Evolutionary conservation across 768 basidiomycete genomes (phyloP).

Genomic region (Myochromella boudieri): DNA sequence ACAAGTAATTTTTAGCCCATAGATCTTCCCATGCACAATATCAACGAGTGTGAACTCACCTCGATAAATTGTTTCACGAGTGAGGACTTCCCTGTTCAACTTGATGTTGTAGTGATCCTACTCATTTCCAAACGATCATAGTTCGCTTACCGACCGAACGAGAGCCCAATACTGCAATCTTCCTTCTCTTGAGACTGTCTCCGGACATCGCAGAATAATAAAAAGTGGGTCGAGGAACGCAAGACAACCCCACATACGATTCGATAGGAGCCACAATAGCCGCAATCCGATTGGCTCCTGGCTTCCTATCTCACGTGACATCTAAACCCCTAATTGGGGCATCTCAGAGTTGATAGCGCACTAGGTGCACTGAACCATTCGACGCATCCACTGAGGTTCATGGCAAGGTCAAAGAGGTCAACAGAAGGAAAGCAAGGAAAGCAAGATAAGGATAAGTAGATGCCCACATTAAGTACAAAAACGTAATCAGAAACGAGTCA

Average conservation of each 20-base stretch:
- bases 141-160: slow-evolving; percentile 78
- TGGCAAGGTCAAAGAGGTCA: too few relatives aligned
- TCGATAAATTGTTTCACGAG: slow-evolving; percentile 94
- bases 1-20: slow-evolving; percentile 4
- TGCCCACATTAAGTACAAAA: slow-evolving; percentile 10
- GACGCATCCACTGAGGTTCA: too few relatives aligned
- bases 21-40: neutral
- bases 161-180: slow-evolving; percentile 87
- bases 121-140: slow-evolving; percentile 2
- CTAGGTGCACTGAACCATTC: too few relatives aligned
- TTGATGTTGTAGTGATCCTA: slow-evolving; percentile 2
- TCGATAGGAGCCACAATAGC: neutral
- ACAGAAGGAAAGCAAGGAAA: neutral
- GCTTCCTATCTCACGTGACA: slow-evolving; percentile 10
- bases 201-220: slow-evolving; percentile 21
- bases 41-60: slow-evolving; percentile 20
- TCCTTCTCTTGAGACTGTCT: slow-evolving; percentile 68
- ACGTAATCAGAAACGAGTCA: slow-evolving; percentile 6
- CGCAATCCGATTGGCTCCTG: slow-evolving; percentile 16
- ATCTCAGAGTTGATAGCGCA: too few relatives aligned
- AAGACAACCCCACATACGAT: slow-evolving; percentile 5
- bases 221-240: slow-evolving; percentile 10
- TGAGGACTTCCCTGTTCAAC: slow-evolving; percentile 84
- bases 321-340: too few relatives aligned
- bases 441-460: slow-evolving; percentile 8